Evolutionary conservation across 2,329 filamentous ascomycete genomes (phyloP).

Genomic region (Trichoderma sp.): DNA sequence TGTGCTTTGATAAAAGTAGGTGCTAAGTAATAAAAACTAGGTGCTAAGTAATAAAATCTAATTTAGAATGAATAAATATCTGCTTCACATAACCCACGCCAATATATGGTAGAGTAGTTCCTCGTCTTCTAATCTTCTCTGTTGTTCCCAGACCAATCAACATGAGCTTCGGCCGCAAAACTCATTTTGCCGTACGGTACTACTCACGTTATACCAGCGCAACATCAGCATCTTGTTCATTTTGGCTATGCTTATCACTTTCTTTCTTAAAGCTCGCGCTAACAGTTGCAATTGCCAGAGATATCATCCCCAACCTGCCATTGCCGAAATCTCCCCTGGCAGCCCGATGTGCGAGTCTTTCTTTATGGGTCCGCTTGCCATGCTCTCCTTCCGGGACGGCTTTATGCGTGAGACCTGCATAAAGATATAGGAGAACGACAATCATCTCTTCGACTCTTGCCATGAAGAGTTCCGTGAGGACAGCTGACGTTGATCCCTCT

Average conservation of each 20-base stretch:
- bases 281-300: background rate
- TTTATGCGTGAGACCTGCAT: background rate
- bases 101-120: background rate
- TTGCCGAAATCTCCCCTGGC: background rate
- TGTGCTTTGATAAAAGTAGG: too few species aligned
- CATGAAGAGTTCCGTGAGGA: background rate
- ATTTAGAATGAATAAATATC: too few species aligned
- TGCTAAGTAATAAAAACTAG: too few species aligned
- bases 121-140: background rate
- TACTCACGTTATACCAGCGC: background rate
- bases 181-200: background rate
- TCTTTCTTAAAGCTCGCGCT: background rate
- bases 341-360: background rate
- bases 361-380: background rate
- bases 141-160: background rate
- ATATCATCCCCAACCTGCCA: background rate
- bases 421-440: background rate
- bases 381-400: background rate
- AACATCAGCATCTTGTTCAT: background rate
- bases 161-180: background rate
- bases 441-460: background rate
- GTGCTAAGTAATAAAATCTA: too few species aligned
- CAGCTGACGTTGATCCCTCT: background rate
- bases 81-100: too few species aligned
- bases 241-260: fast-evolving